Evolutionary conservation across 2,329 filamentous ascomycete genomes (phyloP).

Genomic region (Colletotrichum tamarilloi): DNA sequence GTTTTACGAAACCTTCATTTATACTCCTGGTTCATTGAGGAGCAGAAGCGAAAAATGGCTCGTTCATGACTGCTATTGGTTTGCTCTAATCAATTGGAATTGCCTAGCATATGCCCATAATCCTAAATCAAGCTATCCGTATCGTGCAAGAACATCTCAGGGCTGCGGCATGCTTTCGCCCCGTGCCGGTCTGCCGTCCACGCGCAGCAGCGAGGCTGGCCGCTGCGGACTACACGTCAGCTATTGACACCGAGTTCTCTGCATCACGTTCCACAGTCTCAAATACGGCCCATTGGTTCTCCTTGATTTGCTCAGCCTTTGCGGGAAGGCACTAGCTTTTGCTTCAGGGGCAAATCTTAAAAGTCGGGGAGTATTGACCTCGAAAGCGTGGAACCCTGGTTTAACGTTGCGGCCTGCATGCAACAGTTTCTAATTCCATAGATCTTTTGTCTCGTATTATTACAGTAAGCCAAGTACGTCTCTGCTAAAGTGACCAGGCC

Average conservation of each 20-base stretch:
- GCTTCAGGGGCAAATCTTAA: not conserved
- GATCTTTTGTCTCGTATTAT: not conserved
- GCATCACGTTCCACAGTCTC: not conserved
- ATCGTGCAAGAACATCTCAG: not conserved
- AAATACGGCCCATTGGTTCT: not conserved
- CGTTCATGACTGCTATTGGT: not conserved
- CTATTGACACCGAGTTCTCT: not conserved
- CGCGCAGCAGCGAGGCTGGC: not conserved
- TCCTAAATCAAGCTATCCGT: not conserved
- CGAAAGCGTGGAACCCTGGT: not conserved
- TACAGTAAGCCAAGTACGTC: not conserved
- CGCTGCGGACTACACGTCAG: not conserved
- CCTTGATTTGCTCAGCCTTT: not conserved
- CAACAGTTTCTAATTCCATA: not conserved
- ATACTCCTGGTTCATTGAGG: not conserved
- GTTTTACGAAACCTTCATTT: not conserved
- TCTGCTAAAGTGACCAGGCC: not conserved
- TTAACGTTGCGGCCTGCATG: not conserved
- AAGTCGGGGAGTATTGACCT: not conserved
- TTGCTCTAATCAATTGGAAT: not conserved
- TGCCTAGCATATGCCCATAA: not conserved
- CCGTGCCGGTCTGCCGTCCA: too few species aligned
- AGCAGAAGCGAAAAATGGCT: not conserved
- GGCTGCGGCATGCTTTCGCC: not conserved
- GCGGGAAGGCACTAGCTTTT: not conserved